Evolutionary conservation across 306 rosid species (phyloP), one percentile per base, ranked within the genome.

Genomic region (Purshia tridentata): DNA sequence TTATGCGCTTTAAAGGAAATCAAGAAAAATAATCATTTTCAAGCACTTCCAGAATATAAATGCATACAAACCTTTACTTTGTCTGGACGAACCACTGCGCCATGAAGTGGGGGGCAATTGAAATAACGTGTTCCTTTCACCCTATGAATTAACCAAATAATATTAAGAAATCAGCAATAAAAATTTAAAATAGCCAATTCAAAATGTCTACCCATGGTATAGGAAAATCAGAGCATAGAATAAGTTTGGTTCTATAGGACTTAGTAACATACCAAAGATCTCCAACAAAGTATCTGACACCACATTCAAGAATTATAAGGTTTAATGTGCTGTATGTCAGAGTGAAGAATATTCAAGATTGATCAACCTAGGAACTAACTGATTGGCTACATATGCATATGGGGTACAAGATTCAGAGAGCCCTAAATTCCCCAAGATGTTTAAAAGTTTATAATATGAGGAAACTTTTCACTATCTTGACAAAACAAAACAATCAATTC

Each of bases 51-150:
- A 46, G 47, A 51, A n/a, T 50, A 65, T 18, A 45, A 39, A 42
- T 61, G 42, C 39, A 57, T 55, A 81, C 89, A 53, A 69, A 93
- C 96, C 97, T 93, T 90, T 64, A 93, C 90, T 93, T 93, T 93
- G 60, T 86, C 98, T n/a, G 97, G 91, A 83, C 93, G 85, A 73
- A 93, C 86, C 78, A 93, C 85, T 76, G 87, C 92, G 49, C 98
- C 97, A 40, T 88, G 98, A 75, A 83, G 87, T 9, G 90, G 88
- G 61, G 89, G 93, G 76, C 98, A 90, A 65, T 80, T 80, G 58
- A 93, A 93, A 85, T 90, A 90, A 67, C 90, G 89, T 15, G 81
- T 78, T 79, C 93, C 97, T 82, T 90, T 93, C 79, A 93, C 96
- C 89, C 97, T 92, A 83, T 56, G 29, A 57, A 20, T 54, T 66